These are phyloP conservation scores for Fusarium sp. DNA, from an alignment of 2,329 filamentous ascomycete species.

Conservation along the genomic window DNA sequence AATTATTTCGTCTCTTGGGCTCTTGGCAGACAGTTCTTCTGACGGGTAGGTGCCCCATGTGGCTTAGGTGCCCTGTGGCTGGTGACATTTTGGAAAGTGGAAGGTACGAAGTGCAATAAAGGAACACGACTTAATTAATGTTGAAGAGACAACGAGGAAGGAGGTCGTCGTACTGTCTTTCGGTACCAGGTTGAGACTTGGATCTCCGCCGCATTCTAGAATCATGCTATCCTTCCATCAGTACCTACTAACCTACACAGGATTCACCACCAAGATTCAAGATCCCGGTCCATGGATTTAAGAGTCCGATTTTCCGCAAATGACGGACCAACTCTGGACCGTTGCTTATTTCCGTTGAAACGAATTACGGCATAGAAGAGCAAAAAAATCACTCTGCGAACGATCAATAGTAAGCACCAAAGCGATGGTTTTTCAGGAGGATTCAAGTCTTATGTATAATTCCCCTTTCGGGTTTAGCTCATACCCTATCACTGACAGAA, in stretches of 20 bases:
- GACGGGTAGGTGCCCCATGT: not conserved
- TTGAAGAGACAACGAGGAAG: not conserved
- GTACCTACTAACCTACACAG: not conserved
- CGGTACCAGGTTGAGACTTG: not conserved
- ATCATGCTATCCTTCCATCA: not conserved
- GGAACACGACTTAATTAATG: not conserved
- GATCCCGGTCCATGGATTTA: not conserved
- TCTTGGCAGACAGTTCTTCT: not conserved
- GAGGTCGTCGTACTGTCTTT: not conserved
- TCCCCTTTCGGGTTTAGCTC: slow-evolving; percentile 17
- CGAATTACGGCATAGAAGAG: not conserved
- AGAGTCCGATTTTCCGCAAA: not conserved
- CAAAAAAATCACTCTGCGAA: not conserved
- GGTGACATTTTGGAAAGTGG: not conserved
- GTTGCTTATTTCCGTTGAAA: slow-evolving; percentile 15
- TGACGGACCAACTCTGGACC: slow-evolving; percentile 20
- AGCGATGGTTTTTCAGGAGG: not conserved
- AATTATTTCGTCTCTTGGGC: not conserved
- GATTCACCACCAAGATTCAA: not conserved
- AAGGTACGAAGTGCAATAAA: not conserved
- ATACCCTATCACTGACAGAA: slow-evolving; percentile 7
- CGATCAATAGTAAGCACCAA: not conserved
- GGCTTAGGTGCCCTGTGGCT: not conserved
- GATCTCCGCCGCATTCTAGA: not conserved
- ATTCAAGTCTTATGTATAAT: not conserved